These are phyloP conservation scores for Populus euphratica DNA, from an alignment of 345 rosid genomes.

Conservation along the genomic window DNA sequence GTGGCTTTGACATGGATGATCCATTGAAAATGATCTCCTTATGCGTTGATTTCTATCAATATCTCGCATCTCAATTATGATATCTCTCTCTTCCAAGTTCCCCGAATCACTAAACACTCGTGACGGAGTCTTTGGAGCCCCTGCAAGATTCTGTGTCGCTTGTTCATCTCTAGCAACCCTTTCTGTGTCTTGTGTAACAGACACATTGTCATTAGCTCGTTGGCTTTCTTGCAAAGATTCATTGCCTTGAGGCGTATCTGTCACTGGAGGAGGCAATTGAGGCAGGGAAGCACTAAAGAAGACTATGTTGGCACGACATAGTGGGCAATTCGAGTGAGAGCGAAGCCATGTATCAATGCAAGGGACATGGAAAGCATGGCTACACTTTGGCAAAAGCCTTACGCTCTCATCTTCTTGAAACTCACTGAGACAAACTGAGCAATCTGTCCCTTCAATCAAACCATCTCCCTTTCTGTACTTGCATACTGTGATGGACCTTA, in stretches of 20 bases:
- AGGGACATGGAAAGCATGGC: conserved; percentile 71
- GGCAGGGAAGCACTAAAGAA: conserved; percentile 33
- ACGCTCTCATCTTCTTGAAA: conserved; percentile 67
- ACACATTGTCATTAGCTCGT: conserved; percentile 9
- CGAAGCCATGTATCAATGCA: conserved; percentile 92
- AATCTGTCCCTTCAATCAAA: conserved; percentile 57
- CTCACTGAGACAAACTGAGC: conserved; percentile 88
- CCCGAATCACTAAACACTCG: conserved; percentile 36
- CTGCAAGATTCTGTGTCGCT: conserved; percentile 1
- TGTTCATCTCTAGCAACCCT: conserved; percentile 20
- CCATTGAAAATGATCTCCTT: conserved; percentile 54
- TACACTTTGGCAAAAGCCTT: conserved; percentile 82
- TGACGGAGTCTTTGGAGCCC: conserved; percentile 28
- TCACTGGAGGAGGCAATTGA: conserved; percentile 21
- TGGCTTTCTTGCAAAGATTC: conserved; percentile 12
- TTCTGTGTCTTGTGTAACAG: neutral
- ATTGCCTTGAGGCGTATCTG: conserved; percentile 29
- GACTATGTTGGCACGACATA: conserved; percentile 69
- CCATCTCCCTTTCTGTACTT: conserved; percentile 58
- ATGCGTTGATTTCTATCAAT: conserved; percentile 26
- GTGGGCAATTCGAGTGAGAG: conserved; percentile 83
- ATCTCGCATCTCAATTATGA: conserved; percentile 37
- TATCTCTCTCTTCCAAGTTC: conserved; percentile 30
- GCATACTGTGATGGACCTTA: conserved; percentile 59
- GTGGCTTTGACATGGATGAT: conserved; percentile 41